A percentile compares a stretch with the other conserved stretches of the same genome.
These are phyloP conservation scores for Fraxinus nigra DNA, from an alignment of 305 asterid species.

Conservation along the genomic window DNA sequence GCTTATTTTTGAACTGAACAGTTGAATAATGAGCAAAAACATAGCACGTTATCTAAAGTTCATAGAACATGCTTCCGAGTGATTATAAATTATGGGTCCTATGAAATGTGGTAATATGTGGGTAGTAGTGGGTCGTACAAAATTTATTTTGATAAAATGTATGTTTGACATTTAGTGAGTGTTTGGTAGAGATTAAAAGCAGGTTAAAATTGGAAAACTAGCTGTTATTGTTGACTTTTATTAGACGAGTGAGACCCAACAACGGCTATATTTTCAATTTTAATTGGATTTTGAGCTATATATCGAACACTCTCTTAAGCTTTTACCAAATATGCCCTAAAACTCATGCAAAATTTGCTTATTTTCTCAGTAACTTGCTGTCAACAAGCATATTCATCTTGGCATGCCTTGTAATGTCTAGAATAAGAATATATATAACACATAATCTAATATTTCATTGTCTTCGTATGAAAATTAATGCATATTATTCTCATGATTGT, in stretches of 20 bases:
- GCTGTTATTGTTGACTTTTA: no score
- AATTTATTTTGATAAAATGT: neutral
- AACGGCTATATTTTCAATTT: no score
- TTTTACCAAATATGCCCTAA: neutral
- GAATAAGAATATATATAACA: neutral
- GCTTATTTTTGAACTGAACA: neutral
- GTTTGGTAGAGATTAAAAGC: no score
- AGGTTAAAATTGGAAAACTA: no score
- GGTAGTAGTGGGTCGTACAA: neutral
- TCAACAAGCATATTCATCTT: neutral
- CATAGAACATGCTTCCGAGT: neutral
- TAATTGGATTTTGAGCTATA: no score
- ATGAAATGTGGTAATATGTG: neutral
- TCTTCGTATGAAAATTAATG: neutral
- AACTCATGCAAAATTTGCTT: neutral
- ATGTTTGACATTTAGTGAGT: neutral
- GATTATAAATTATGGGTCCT: neutral
- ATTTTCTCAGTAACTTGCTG: neutral
- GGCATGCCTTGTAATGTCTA: neutral
- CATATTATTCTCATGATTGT: neutral
- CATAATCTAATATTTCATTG: neutral
- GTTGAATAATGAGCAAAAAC: conserved; percentile 15
- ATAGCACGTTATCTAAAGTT: neutral
- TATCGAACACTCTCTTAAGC: neutral
- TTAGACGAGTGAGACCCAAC: no score